These are phyloP conservation scores for Penicillium atrosanguineum DNA, from an alignment of 495 filamentous ascomycete species.

Conservation along the genomic window DNA sequence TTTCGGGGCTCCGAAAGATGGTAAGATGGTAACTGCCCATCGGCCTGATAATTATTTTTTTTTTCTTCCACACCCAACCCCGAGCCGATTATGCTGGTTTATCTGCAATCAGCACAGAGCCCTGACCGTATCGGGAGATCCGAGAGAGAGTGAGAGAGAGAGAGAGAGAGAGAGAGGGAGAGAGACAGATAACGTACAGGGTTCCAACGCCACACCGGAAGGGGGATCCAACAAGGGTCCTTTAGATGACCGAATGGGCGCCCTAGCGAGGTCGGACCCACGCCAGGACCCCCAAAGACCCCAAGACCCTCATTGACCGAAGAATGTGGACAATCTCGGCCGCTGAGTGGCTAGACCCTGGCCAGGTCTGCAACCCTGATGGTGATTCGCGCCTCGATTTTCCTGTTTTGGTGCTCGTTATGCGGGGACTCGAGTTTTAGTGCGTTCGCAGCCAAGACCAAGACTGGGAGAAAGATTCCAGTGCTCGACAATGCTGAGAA, in stretches of 20 bases:
- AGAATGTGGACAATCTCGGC: not conserved
- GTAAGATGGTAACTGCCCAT: too few species aligned
- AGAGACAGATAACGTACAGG: not conserved
- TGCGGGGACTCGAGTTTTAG: constrained; percentile 20
- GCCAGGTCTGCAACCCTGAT: constrained; percentile 18
- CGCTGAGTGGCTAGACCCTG: constrained; percentile 19
- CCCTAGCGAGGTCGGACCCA: not conserved
- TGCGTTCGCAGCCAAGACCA: constrained; percentile 7
- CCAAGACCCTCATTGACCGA: not conserved
- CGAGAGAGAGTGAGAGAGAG: too few species aligned
- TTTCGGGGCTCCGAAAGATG: not conserved
- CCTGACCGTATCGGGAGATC: not conserved
- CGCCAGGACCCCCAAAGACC: not conserved
- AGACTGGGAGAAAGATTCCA: constrained; percentile 18
- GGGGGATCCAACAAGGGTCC: constrained; percentile 10
- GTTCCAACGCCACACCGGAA: constrained; percentile 11
- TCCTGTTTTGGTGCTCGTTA: constrained; percentile 5
- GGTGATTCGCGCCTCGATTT: constrained; percentile 18
- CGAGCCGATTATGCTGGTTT: not conserved
- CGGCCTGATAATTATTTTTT: too few species aligned
- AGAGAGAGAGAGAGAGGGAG: too few species aligned
- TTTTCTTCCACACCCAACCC: not conserved
- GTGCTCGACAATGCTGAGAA: constrained; percentile 2
- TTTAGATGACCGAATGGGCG: not conserved
- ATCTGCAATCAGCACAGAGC: not conserved